Evolutionary conservation across 345 rosid species (phyloP), one percentile per base, ranked within the genome.

Genomic region (Punica granatum): DNA sequence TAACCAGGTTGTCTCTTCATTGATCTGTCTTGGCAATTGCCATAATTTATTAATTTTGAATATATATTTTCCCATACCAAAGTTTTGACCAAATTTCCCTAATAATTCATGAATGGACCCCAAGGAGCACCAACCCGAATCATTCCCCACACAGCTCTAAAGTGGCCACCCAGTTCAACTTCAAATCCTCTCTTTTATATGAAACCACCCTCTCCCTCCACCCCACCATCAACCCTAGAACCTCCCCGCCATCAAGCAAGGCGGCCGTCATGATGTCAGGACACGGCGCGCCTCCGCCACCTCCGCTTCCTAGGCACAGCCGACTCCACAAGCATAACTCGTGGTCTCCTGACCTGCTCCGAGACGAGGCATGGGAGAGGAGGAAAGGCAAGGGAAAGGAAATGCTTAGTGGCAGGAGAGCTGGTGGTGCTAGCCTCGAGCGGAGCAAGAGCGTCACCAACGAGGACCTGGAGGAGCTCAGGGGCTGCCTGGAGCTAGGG

Each of bases 391-490:
- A 26, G 33, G 41, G 11, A 26, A 54, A 25, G 34, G 61, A 30
- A 28, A 4, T 37, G 6, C 6, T 5, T 37, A 6, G 68, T 16
- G 21, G 70, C 13, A 25, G 4, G 1, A 23, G 73, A 6, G 75
- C 21, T 6, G 36, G 31, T 28, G 53, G 31, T 19, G 44, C 25
- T 53, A 30, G 41, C 65, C 56, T 25, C 43, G 42, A 31, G n/a
- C 18, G 58, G 26, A 42, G 80, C 61, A 78, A 74, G 68, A 89
- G 92, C 78, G 83, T 90, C 1, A 84, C 91, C 12, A 88, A 90
- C 66, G 97, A 86, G 37, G 98, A 93, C 71, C 63, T 93, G 15
- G 85, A 83, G 60, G 99, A 93, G 85, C 85, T 93, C 7, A 90
- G 79, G 35, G 99, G 86, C 0, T 87, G 89, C 26, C 83, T 93